phyloP scores from a whole-genome alignment of 1,139 yeast genomes.

The Hyphopichia wangnamkhiaoensis region DNA sequence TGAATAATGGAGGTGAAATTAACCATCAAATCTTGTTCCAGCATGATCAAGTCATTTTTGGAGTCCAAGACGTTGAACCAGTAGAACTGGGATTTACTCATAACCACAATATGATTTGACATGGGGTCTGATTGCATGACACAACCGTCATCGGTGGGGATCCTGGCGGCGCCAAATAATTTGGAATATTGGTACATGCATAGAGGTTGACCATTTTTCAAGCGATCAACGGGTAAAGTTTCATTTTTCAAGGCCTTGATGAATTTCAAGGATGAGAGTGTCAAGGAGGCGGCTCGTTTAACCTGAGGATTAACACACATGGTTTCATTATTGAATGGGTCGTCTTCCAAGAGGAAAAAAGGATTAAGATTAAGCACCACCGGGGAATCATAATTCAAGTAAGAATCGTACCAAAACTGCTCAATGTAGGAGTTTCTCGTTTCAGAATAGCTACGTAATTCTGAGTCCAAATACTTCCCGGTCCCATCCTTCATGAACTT shows the following conservation, averaged over 20 bases:
- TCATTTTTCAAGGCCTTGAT: conserved; percentile 75
- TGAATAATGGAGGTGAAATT: conserved; percentile 75
- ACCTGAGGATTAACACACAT: conserved; percentile 63
- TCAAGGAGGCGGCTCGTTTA: conserved; percentile 79
- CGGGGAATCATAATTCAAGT: conserved; percentile 82
- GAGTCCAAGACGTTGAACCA: conserved; percentile 90
- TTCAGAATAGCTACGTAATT: conserved; percentile 62
- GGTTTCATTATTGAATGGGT: conserved; percentile 74
- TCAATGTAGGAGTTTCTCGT: conserved; percentile 78
- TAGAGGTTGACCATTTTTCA: conserved; percentile 64
- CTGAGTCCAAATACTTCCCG: conserved; percentile 64
- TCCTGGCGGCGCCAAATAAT: conserved; percentile 82
- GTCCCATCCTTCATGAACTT: conserved; percentile 54
- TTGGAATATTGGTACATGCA: conserved; percentile 91
- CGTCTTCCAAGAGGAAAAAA: conserved; percentile 84
- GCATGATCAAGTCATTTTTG: conserved; percentile 64
- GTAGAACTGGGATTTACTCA: conserved; percentile 84
- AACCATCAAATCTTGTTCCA: conserved; percentile 72
- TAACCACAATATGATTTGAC: conserved; percentile 80
- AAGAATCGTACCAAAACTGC: conserved; percentile 92
- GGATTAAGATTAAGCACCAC: conserved; percentile 88
- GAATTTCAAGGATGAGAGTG: conserved; percentile 75
- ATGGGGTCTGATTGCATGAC: conserved; percentile 77
- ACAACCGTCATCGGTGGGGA: conserved; percentile 79
- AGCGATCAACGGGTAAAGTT: conserved; percentile 70